phyloP scores from a whole-genome alignment of 768 basidiomycete genomes.

The Psilocybe tampanensis region DNA sequence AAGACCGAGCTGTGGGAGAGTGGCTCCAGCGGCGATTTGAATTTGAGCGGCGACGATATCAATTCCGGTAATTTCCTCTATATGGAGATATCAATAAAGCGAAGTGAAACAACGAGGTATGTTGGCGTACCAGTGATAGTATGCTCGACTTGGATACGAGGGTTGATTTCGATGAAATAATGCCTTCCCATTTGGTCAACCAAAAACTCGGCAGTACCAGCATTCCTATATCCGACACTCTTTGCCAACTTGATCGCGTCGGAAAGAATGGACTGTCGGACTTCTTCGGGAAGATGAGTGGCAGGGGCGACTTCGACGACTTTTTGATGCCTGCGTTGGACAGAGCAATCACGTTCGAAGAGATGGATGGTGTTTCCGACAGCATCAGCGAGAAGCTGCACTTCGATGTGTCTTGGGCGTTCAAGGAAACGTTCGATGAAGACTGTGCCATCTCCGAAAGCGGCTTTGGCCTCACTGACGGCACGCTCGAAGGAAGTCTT shows the following conservation, averaged over 20 bases:
- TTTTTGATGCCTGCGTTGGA: slow-evolving; percentile 97
- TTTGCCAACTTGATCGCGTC: slow-evolving; percentile 96
- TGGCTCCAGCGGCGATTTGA: slow-evolving; percentile 98
- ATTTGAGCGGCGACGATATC: slow-evolving; percentile 99
- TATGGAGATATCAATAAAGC: background rate
- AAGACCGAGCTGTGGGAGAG: slow-evolving; percentile 91
- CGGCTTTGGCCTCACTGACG: slow-evolving; percentile 91
- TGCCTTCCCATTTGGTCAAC: slow-evolving; percentile 96
- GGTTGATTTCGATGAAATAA: slow-evolving; percentile 99
- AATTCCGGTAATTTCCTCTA: slow-evolving; percentile 99
- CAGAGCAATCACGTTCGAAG: slow-evolving; percentile 99
- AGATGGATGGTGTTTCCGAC: slow-evolving; percentile 95
- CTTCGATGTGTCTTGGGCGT: slow-evolving; percentile 96
- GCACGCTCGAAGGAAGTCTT: slow-evolving; percentile 88
- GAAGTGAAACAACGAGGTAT: background rate
- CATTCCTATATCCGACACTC: slow-evolving; percentile 94
- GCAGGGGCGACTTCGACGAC: slow-evolving; percentile 99
- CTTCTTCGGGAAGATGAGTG: slow-evolving; percentile 88
- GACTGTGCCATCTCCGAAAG: slow-evolving; percentile 98
- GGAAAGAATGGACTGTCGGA: slow-evolving; percentile 81
- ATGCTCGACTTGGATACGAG: slow-evolving; percentile 99
- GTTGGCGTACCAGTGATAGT: slow-evolving; percentile 84
- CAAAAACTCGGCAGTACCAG: slow-evolving; percentile 97
- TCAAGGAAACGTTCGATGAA: slow-evolving; percentile 99
- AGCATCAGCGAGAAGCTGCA: slow-evolving; percentile 91